A percentile compares a stretch with the other conserved stretches of the same genome.
phyloP scores from a whole-genome alignment of 73 alveolate species.

The Uronychia binucleata region DNA sequence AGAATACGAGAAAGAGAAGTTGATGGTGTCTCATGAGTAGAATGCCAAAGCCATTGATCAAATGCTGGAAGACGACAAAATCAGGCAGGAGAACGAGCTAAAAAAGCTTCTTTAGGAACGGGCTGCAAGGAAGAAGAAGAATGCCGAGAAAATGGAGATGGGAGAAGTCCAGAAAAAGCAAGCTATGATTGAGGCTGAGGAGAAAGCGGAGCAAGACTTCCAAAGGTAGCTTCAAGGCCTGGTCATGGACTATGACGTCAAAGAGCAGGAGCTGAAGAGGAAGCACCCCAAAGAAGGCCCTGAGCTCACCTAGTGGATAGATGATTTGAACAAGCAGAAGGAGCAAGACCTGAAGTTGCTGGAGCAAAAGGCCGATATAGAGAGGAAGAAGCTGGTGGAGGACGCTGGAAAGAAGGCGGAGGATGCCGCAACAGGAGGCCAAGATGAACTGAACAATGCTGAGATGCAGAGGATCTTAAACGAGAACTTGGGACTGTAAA shows the following conservation, averaged over 20 bases:
- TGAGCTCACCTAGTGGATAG: constrained; percentile 7
- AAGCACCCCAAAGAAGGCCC: not conserved
- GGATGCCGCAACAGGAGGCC: not conserved
- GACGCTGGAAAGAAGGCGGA: constrained; percentile 10
- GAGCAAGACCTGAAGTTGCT: constrained; percentile 4
- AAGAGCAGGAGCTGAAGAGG: not conserved
- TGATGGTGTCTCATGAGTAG: constrained; percentile 35
- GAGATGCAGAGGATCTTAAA: not conserved
- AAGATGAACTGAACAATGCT: not conserved
- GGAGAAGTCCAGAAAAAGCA: constrained; percentile 2
- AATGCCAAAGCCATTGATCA: constrained; percentile 34
- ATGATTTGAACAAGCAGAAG: constrained; percentile 18
- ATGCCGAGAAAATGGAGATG: constrained; percentile 18
- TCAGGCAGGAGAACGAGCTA: constrained; percentile 31
- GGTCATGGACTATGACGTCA: not conserved
- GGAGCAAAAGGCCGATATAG: not conserved
- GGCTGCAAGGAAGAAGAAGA: constrained; percentile 25
- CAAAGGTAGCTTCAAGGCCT: not conserved
- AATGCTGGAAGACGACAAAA: constrained; percentile 36
- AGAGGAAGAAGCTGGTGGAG: not conserved
- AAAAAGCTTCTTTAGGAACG: constrained; percentile 37
- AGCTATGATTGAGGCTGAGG: constrained; percentile 10
- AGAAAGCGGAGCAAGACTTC: constrained; percentile 1
- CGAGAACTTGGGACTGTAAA: not conserved
- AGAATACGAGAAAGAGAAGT: constrained; percentile 42